Evolutionary conservation across 805 yeast genomes (phyloP), one percentile per base, ranked within the genome.

Genomic region (Zygosaccharomyces gambellarensis): DNA sequence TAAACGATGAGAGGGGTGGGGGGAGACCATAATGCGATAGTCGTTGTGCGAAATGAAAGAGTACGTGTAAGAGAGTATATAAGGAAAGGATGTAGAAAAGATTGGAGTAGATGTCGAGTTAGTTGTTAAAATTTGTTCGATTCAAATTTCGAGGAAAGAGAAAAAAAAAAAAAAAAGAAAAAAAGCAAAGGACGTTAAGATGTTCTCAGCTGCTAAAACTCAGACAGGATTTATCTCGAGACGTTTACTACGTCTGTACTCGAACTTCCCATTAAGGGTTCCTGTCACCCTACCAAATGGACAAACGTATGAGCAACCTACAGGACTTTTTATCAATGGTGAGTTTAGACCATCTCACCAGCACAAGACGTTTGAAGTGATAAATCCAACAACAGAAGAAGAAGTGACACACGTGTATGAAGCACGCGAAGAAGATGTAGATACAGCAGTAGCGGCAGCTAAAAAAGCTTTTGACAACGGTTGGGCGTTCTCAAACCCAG

Each of bases 401-500:
- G 78, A 77, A 51, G 77, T 85, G 54, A 74, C 83, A 53, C 80
- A 79, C 48, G 80, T 85, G 43, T 79, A 81, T 60, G 85, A 81
- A 68, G 87, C 85, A 49, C 74, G 79, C 51, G 83, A 73, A 45
- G 90, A 77, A 48, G 96, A 88, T 67, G 83, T 87, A 27, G 94
- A 89, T 58, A 51, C 69, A 47, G 98, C 98, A 14, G 96, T 92
- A 30, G 78, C 80, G 23, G 95, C 95, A 32, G 97, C 97, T 41
- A 73, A 78, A 55, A 74, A 72, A 36, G 97, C 97, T 9, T 88
- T 84, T 75, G 74, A 83, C 42, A 70, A 77, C 39, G 73, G 72
- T 44, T 89, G 96, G 95, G 78, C 88, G 43, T 74, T 75, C 31
- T 74, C 77, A 32, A 84, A 86, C 56, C 94, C 95, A 21, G 69